These are phyloP conservation scores for Plasmodium gaboni DNA, from an alignment of 169 alveolate genomes.

Conservation along the genomic window DNA sequence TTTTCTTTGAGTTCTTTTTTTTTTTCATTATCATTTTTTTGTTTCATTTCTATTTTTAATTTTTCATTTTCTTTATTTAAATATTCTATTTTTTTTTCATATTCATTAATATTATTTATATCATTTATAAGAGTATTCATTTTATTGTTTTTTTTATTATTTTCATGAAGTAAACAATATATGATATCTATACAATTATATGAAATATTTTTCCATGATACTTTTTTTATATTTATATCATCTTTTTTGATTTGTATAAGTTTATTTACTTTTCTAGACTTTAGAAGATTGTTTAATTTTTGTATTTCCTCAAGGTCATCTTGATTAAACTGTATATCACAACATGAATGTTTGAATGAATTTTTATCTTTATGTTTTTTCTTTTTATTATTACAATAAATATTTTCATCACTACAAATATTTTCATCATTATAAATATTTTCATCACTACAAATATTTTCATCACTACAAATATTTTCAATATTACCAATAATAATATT, in stretches of 20 bases:
- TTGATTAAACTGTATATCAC: constrained; percentile 9
- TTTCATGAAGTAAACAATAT: constrained; percentile 33
- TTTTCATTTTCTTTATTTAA: constrained; percentile 67
- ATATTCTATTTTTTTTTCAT: constrained; percentile 45
- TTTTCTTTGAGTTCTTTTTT: constrained; percentile 47
- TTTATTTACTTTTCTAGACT: constrained; percentile 26
- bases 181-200: constrained; percentile 54
- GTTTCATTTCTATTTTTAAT: constrained; percentile 31
- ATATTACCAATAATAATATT: too few relatives aligned
- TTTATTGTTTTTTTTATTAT: constrained; percentile 64
- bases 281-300: constrained; percentile 38
- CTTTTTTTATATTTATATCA: constrained; percentile 22
- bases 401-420: neutral
- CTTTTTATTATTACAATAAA: neutral
- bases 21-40: constrained; percentile 32
- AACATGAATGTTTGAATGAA: too few relatives aligned
- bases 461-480: too few relatives aligned
- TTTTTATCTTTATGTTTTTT: neutral
- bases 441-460: too few relatives aligned
- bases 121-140: constrained; percentile 45
- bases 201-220: constrained; percentile 21
- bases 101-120: constrained; percentile 58
- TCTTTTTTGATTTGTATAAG: constrained; percentile 14
- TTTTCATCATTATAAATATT: neutral
- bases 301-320: constrained; percentile 39